Conservation (phyloP, 2,329 filamentous ascomycete species). For the Chaetomium sp. region DNA sequence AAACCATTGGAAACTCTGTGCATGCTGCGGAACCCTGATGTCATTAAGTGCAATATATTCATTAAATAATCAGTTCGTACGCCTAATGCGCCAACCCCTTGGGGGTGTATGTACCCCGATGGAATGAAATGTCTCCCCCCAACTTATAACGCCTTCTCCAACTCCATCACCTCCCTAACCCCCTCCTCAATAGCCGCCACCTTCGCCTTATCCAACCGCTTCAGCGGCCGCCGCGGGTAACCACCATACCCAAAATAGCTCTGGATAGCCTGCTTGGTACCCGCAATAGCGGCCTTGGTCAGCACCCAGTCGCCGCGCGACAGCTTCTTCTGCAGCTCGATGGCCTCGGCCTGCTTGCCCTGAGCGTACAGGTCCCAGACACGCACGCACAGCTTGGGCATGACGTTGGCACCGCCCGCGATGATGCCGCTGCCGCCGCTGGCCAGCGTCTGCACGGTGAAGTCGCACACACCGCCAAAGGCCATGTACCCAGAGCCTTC, state of each 20-base stretch:
- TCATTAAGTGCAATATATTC: too few relatives aligned
- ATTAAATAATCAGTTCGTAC: too few relatives aligned
- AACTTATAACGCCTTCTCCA: slow-evolving; percentile 51
- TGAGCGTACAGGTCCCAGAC: slow-evolving; percentile 70
- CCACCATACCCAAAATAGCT: slow-evolving; percentile 77
- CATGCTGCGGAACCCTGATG: too few relatives aligned
- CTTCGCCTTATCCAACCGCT: slow-evolving; percentile 54
- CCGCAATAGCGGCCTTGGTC: slow-evolving; percentile 75
- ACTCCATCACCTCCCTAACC: slow-evolving; percentile 57
- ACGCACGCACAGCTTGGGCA: slow-evolving; percentile 73
- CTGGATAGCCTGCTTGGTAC: slow-evolving; percentile 80
- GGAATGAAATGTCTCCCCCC: neutral
- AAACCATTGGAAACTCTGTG: too few relatives aligned
- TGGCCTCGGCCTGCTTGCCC: slow-evolving; percentile 69
- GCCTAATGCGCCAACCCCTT: too few relatives aligned
- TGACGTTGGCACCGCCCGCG: slow-evolving; percentile 76
- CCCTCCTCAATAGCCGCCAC: slow-evolving; percentile 48
- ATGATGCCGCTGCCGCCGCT: slow-evolving; percentile 80
- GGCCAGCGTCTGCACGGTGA: slow-evolving; percentile 73
- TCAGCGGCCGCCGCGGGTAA: slow-evolving; percentile 65
- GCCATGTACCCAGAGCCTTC: slow-evolving; percentile 69
- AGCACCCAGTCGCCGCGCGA: slow-evolving; percentile 76
- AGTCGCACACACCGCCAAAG: slow-evolving; percentile 82
- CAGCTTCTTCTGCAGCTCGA: slow-evolving; percentile 68
- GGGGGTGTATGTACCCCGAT: neutral